Evolutionary conservation across 768 basidiomycete genomes (phyloP).

Genomic region (Russula sp.): DNA sequence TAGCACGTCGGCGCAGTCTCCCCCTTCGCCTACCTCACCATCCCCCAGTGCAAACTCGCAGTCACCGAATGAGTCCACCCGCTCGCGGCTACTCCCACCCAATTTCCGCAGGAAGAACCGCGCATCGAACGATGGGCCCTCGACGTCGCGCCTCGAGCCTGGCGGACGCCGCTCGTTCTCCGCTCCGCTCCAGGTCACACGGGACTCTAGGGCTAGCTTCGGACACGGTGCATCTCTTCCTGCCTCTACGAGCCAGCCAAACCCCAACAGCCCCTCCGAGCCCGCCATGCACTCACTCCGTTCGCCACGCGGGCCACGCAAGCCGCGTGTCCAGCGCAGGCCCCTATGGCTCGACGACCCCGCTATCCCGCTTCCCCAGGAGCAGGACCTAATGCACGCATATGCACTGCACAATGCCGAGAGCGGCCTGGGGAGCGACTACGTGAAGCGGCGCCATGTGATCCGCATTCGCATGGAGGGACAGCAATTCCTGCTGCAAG

Average conservation of each 20-base stretch:
- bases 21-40: neutral
- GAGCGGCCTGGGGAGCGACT: slow-evolving; percentile 92
- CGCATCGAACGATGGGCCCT: neutral
- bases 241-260: neutral
- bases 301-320: neutral
- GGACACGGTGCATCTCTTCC: neutral
- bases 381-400: slow-evolving; percentile 49
- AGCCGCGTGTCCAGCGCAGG: slow-evolving; percentile 2
- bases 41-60: neutral
- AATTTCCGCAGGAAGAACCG: slow-evolving; percentile 14
- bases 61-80: neutral
- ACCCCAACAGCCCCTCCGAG: neutral
- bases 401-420: slow-evolving; percentile 89
- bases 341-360: slow-evolving; percentile 18
- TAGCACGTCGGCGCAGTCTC: neutral
- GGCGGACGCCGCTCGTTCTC: slow-evolving; percentile 12
- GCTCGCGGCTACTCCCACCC: slow-evolving; percentile 14
- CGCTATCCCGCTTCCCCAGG: slow-evolving; percentile 36
- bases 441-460: slow-evolving; percentile 88
- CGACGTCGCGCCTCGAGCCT: neutral
- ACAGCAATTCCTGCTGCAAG: slow-evolving; percentile 94
- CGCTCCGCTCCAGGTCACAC: slow-evolving; percentile 13
- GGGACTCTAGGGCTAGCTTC: neutral
- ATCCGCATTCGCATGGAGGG: slow-evolving; percentile 89
- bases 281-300: no score